Evolutionary conservation across 805 yeast species (phyloP).

Genomic region (Saturnispora galanensis): DNA sequence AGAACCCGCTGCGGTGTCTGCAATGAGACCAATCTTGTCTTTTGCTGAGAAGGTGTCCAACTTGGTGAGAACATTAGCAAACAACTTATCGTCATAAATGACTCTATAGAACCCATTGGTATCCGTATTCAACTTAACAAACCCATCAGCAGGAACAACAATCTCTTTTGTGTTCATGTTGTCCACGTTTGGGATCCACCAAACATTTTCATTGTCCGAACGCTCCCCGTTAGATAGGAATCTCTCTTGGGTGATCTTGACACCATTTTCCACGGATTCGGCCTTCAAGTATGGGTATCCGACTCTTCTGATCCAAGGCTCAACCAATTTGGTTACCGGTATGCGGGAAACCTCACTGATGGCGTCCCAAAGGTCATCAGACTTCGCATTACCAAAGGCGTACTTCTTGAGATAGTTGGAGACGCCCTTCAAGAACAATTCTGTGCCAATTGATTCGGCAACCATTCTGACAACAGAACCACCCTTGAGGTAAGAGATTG

Average conservation of each 20-base stretch:
- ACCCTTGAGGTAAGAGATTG: slow-evolving; percentile 74
- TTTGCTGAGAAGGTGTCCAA: slow-evolving; percentile 31
- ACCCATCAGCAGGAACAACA: slow-evolving; percentile 13
- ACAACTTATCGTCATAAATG: slow-evolving; percentile 35
- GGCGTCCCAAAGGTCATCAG: slow-evolving; percentile 64
- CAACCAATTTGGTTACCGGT: slow-evolving; percentile 51
- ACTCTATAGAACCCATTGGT: slow-evolving; percentile 46
- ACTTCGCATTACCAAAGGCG: slow-evolving; percentile 60
- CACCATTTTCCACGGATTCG: slow-evolving; percentile 25
- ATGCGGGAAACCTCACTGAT: slow-evolving; percentile 52
- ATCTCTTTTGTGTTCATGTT: slow-evolving; percentile 18
- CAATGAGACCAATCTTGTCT: slow-evolving; percentile 46
- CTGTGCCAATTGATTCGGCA: slow-evolving; percentile 59
- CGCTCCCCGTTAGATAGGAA: slow-evolving; percentile 50
- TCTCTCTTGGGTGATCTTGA: slow-evolving; percentile 46
- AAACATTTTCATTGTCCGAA: slow-evolving; percentile 40
- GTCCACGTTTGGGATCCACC: slow-evolving; percentile 47
- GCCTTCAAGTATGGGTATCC: slow-evolving; percentile 68
- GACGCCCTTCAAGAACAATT: slow-evolving; percentile 62
- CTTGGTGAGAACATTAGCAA: slow-evolving; percentile 32
- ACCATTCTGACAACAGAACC: slow-evolving; percentile 72
- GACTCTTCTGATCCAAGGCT: slow-evolving; percentile 60
- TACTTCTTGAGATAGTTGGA: slow-evolving; percentile 54
- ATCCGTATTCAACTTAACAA: slow-evolving; percentile 40
- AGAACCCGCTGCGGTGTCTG: slow-evolving; percentile 42